phyloP scores from a whole-genome alignment of 169 alveolate species.

The Perkinsus marinus region DNA sequence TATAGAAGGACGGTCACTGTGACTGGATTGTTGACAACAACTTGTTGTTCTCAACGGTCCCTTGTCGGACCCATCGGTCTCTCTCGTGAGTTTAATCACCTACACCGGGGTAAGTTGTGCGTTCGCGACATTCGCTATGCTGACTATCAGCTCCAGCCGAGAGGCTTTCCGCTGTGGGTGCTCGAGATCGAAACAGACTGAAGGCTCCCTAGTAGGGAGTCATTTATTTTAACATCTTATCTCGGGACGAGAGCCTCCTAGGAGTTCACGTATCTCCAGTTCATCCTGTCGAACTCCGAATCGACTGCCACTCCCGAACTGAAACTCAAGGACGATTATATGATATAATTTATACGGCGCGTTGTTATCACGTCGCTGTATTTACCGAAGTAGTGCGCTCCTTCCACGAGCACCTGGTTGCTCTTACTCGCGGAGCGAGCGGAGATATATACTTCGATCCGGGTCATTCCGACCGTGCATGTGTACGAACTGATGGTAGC shows the following conservation, averaged over 20 bases:
- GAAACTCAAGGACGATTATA: not conserved
- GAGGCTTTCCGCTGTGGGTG: not conserved
- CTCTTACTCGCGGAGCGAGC: not conserved
- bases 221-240: not conserved
- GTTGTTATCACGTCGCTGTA: not conserved
- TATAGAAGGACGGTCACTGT: not conserved
- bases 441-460: not conserved
- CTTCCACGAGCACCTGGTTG: not conserved
- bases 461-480: not conserved
- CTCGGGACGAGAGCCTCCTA: not conserved
- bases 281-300: not conserved
- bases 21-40: no score
- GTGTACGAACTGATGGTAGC: not conserved
- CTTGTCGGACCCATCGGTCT: not conserved
- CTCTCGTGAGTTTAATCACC: not conserved
- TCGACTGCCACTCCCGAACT: not conserved
- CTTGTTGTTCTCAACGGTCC: not conserved
- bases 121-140: not conserved
- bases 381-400: not conserved
- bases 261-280: not conserved
- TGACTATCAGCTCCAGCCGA: not conserved
- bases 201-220: no score
- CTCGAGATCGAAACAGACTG: not conserved
- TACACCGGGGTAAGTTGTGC: not conserved
- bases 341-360: no score